These are phyloP conservation scores for Hyaloperonospora arabidopsidis DNA, from an alignment of 352 stramenopile species.

Conservation along the genomic window DNA sequence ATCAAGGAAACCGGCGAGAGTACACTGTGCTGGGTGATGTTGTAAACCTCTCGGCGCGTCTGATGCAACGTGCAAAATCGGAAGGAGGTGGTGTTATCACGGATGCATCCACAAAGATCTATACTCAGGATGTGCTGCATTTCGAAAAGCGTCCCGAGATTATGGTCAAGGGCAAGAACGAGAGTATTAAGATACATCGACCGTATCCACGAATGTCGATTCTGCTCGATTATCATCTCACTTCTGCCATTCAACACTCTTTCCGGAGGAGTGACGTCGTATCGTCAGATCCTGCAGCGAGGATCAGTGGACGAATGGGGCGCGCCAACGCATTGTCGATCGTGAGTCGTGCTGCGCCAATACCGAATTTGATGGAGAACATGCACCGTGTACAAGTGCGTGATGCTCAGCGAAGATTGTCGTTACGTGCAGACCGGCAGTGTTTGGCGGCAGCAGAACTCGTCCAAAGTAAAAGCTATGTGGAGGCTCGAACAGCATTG, in stretches of 20 bases:
- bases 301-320: constrained; percentile 17
- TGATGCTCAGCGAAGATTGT: constrained; percentile 64
- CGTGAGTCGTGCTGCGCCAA: constrained; percentile 34
- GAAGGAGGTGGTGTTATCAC: constrained; percentile 84
- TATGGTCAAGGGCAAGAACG: constrained; percentile 90
- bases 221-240: constrained; percentile 63
- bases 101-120: constrained; percentile 78
- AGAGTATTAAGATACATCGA: constrained; percentile 84
- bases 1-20: constrained; percentile 85
- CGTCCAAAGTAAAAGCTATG: constrained; percentile 60
- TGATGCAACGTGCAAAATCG: constrained; percentile 88
- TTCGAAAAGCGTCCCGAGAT: constrained; percentile 85
- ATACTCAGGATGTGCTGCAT: constrained; percentile 79
- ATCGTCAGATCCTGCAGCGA: constrained; percentile 12
- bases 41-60: constrained; percentile 88
- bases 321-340: constrained; percentile 24
- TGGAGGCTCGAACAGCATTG: constrained; percentile 39
- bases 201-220: constrained; percentile 85
- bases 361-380: constrained; percentile 76
- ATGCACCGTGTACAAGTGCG: constrained; percentile 83
- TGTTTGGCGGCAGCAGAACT: constrained; percentile 34
- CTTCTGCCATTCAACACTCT: constrained; percentile 19
- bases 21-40: constrained; percentile 92
- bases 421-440: constrained; percentile 43
- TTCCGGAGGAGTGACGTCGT: constrained; percentile 11